phyloP scores from a whole-genome alignment of 495 filamentous ascomycete species.

The Copromyces sp. region DNA sequence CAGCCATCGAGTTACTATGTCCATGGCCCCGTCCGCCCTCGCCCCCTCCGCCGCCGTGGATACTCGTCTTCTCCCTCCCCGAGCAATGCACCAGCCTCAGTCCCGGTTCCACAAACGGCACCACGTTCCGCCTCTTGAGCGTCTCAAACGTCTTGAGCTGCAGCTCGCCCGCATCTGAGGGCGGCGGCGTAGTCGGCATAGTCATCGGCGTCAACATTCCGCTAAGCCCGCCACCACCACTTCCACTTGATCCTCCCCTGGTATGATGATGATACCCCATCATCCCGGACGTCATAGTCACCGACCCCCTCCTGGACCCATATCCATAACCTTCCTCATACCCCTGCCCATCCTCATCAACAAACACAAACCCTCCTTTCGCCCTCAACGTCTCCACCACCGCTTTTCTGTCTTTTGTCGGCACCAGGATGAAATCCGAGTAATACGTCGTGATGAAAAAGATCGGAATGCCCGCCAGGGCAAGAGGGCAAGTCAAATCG shows the following conservation, averaged over 20 bases:
- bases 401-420: slow-evolving; percentile 54
- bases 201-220: background rate
- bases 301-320: background rate
- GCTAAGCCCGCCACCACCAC: slow-evolving; percentile 10
- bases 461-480: slow-evolving; percentile 86
- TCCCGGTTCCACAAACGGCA: slow-evolving; percentile 55
- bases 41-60: slow-evolving; percentile 16
- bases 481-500: slow-evolving; percentile 83
- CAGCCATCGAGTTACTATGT: background rate
- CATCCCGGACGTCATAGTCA: slow-evolving; percentile 5
- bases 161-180: slow-evolving; percentile 64
- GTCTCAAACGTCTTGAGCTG: slow-evolving; percentile 72
- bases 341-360: slow-evolving; percentile 37
- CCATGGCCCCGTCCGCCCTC: background rate
- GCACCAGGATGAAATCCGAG: slow-evolving; percentile 92
- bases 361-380: slow-evolving; percentile 67
- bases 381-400: slow-evolving; percentile 70
- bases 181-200: slow-evolving; percentile 63
- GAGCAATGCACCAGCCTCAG: slow-evolving; percentile 80
- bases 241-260: slow-evolving; percentile 38
- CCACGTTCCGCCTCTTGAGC: slow-evolving; percentile 61
- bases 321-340: background rate
- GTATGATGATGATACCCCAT: slow-evolving; percentile 34
- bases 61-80: slow-evolving; percentile 35
- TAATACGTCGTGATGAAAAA: slow-evolving; percentile 99